Evolutionary conservation across 2,329 filamentous ascomycete species (phyloP).

Genomic region (Penicillium decumbens): DNA sequence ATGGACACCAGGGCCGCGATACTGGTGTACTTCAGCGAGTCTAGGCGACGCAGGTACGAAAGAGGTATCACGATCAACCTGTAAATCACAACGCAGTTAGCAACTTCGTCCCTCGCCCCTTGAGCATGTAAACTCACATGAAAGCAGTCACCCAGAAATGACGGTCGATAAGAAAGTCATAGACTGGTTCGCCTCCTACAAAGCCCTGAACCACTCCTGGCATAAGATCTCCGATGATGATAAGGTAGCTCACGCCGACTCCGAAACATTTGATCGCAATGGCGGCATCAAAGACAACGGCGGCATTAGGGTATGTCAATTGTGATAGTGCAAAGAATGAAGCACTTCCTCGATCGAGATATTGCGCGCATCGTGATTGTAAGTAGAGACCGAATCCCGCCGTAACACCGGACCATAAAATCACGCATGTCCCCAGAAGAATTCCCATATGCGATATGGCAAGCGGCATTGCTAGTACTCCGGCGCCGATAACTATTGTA

Average conservation of each 20-base stretch:
- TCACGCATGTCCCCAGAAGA: slow-evolving; percentile 72
- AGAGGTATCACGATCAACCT: slow-evolving; percentile 89
- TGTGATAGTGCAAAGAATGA: slow-evolving; percentile 98
- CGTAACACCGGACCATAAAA: slow-evolving; percentile 85
- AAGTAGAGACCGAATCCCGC: slow-evolving; percentile 92
- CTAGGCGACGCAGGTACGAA: slow-evolving; percentile 82
- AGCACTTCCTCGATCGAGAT: slow-evolving; percentile 79
- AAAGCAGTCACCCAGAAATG: slow-evolving; percentile 98
- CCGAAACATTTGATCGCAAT: slow-evolving; percentile 98
- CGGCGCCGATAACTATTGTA: slow-evolving; percentile 77
- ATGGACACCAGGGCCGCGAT: slow-evolving; percentile 88
- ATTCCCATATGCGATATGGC: slow-evolving; percentile 96
- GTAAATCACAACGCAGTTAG: slow-evolving; percentile 14
- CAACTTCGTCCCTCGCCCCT: background rate
- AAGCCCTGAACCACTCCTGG: slow-evolving; percentile 86
- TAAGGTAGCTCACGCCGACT: slow-evolving; percentile 93
- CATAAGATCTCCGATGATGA: slow-evolving; percentile 98
- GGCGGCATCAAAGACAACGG: slow-evolving; percentile 89
- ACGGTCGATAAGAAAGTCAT: slow-evolving; percentile 76
- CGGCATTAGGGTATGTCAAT: slow-evolving; percentile 92
- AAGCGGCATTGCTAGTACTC: slow-evolving; percentile 91
- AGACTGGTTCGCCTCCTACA: slow-evolving; percentile 56
- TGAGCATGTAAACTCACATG: slow-evolving; percentile 54
- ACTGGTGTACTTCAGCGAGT: slow-evolving; percentile 96
- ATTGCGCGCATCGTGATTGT: slow-evolving; percentile 86